Conservation (phyloP, 352 stramenopile genomes). For the Globisporangium sylvaticum region DNA sequence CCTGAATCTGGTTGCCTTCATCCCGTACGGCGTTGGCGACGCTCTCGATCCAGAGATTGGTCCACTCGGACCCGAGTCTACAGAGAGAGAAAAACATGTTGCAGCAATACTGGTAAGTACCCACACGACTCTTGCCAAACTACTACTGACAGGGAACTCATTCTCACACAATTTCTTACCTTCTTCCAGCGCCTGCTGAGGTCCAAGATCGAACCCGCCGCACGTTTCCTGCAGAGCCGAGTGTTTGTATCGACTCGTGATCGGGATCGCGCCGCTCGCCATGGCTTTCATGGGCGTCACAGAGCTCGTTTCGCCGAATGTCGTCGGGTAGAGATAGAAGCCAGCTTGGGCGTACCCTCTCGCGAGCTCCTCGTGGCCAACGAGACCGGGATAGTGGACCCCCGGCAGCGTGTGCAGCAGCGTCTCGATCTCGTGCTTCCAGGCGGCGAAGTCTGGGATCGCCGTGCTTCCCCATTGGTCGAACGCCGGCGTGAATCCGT, state of each 20-base stretch:
- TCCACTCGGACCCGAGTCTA: constrained; percentile 28
- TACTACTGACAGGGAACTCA: not conserved
- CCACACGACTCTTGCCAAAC: not conserved
- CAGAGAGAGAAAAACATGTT: not conserved
- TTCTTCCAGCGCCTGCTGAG: constrained; percentile 10
- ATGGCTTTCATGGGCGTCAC: constrained; percentile 93
- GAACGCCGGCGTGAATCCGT: constrained; percentile 85
- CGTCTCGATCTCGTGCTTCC: constrained; percentile 47
- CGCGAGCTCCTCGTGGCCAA: constrained; percentile 71
- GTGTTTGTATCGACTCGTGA: constrained; percentile 69
- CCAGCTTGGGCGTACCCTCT: constrained; percentile 63
- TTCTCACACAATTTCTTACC: not conserved
- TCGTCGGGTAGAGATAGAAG: constrained; percentile 90
- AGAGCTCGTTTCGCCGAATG: constrained; percentile 88
- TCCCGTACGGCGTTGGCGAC: constrained; percentile 37
- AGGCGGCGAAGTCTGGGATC: constrained; percentile 52
- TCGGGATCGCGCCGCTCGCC: constrained; percentile 84
- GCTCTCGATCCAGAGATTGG: constrained; percentile 44
- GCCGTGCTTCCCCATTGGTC: constrained; percentile 45
- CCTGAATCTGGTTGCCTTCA: constrained; percentile 17
- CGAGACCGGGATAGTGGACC: constrained; percentile 76
- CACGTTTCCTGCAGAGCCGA: constrained; percentile 74
- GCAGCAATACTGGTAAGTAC: not conserved
- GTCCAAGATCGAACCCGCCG: constrained; percentile 71
- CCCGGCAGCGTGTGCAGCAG: constrained; percentile 29